Percentiles rank a stretch among this genome's conserved stretches.
Conservation (phyloP, 139 green algal species). For the Tetradesmus lagerheimii region DNA sequence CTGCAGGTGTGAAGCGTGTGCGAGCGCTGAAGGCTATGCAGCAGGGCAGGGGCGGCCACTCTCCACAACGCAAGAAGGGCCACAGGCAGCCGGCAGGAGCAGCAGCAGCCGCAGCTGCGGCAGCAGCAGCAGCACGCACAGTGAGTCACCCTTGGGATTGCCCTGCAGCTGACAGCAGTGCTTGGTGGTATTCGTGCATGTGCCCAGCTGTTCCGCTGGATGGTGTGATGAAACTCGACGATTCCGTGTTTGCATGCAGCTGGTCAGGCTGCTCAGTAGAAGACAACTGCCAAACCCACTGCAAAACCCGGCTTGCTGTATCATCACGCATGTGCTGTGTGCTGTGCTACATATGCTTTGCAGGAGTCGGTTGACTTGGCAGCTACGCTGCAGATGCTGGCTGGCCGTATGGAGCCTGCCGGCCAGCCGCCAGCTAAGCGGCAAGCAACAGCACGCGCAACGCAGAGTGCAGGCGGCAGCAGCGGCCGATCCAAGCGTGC, state of each 20-base stretch:
- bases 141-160: not conserved
- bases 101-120: not conserved
- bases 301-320: too few relatives aligned
- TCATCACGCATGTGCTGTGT: too few relatives aligned
- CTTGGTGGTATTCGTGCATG: not conserved
- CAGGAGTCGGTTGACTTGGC: slow-evolving; percentile 41
- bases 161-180: not conserved
- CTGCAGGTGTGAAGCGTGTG: slow-evolving; percentile 65
- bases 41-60: slow-evolving; percentile 46
- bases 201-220: not conserved
- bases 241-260: too few relatives aligned
- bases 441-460: not conserved
- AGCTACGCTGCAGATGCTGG: slow-evolving; percentile 33
- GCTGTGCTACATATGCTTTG: not conserved
- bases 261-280: too few relatives aligned
- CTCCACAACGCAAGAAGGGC: slow-evolving; percentile 17
- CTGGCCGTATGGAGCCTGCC: not conserved
- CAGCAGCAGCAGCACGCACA: not conserved
- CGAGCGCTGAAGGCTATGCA: slow-evolving; percentile 61
- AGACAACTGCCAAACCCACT: too few relatives aligned
- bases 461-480: slow-evolving; percentile 5
- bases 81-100: not conserved
- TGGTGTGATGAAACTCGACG: too few relatives aligned
- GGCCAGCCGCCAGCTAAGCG: slow-evolving; percentile 4
- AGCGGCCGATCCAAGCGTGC: slow-evolving; percentile 15